These are phyloP conservation scores for Rhododendron griersonianum DNA, from an alignment of 148 eudicot genomes.

Conservation along the genomic window DNA sequence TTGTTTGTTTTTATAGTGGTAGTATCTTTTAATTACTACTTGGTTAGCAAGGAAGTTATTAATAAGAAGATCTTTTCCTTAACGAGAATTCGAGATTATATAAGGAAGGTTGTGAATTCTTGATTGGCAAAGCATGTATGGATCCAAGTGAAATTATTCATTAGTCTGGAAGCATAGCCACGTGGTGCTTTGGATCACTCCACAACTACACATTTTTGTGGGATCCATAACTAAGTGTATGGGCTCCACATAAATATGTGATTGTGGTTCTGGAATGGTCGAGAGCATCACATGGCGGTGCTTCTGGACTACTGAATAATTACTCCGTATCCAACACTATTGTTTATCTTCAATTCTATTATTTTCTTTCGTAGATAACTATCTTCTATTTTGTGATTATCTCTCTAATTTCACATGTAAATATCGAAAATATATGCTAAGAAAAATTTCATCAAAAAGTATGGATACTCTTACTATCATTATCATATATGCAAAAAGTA, in stretches of 20 bases:
- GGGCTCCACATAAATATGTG: background rate
- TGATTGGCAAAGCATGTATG: background rate
- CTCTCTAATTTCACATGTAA: background rate
- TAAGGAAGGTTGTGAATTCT: background rate
- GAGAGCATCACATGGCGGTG: too few relatives aligned
- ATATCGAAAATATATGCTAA: background rate
- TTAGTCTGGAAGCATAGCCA: background rate
- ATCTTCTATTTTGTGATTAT: too few relatives aligned
- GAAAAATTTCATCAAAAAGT: too few relatives aligned
- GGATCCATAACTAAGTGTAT: too few relatives aligned
- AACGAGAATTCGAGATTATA: background rate
- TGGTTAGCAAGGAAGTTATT: background rate
- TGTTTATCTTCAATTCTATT: background rate
- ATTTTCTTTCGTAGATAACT: background rate
- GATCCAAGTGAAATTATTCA: background rate
- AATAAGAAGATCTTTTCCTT: background rate
- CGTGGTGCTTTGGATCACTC: background rate
- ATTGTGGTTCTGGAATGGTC: background rate
- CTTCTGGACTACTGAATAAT: background rate
- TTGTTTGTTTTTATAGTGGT: background rate
- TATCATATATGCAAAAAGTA: too few relatives aligned
- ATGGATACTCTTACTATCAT: too few relatives aligned
- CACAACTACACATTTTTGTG: too few relatives aligned
- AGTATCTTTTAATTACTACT: background rate
- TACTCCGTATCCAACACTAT: too few relatives aligned